Base-by-base conservation (phyloP, 495 filamentous ascomycete genomes). In the Neurospora cerealis region DNA sequence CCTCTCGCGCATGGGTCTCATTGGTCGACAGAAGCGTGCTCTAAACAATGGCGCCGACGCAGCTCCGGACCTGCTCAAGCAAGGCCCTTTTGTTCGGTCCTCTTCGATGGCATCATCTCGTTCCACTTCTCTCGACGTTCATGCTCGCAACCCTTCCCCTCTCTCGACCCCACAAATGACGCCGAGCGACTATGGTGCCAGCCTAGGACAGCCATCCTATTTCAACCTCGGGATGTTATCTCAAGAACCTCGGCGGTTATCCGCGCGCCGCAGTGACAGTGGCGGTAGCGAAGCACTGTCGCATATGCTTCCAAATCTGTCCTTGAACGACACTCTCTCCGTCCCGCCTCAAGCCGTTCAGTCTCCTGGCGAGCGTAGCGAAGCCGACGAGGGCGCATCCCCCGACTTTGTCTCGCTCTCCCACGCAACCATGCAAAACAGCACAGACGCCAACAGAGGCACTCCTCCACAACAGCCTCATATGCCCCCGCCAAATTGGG, bases 401-500 rank as follows among this genome's bases (percentile, higher is more conserved):
- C 92, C 93, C 17, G 91, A 93, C 72, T 82, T 91, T 1, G 86
- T 88, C 62, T 86, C 87, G 2, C 84, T 96, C 32, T 90, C 91
- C 5, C 88, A 87, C 4, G 83, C 85, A 28, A 92, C 84, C 79
- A 89, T 88, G 71, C 81, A 87, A 0, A 88, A 78, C 74, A 84
- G 83, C 40, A 77, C 78, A 9, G 81, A 85, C 39, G 76, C 78
- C 4, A 74, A 74, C 72, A 84, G 83, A 72, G 84, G 79, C 36
- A 87, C 85, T 0, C 93, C 94, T 32, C 91, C 94, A 13, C 90
- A 90, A 73, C 54, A 66, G 4, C 87, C 91, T 28, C 86, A 84
- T 69, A 97, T 98, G 94, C 89, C 93, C 76, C 96, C 96, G 24
- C 96, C 95, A 48, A 91, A 94, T 41, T 96, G 97, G 93, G 93